A percentile compares a stretch with the other conserved stretches of the same genome.
These are phyloP conservation scores for Suillus paluster DNA, from an alignment of 768 basidiomycete genomes.

Conservation along the genomic window DNA sequence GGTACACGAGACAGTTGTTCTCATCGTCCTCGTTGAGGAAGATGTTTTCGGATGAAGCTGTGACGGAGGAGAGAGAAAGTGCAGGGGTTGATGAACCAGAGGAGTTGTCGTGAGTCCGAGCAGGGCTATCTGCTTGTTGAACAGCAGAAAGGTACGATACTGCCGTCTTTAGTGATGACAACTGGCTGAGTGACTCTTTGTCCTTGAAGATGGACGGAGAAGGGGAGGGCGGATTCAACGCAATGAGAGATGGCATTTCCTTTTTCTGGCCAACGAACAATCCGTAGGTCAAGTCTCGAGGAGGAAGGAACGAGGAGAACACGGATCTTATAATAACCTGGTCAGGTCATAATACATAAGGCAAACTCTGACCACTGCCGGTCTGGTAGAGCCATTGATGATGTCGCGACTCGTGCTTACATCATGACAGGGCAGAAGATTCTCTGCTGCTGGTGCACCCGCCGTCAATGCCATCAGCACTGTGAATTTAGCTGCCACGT, in stretches of 20 bases:
- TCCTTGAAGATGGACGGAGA: slow-evolving; percentile 64
- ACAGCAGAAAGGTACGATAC: slow-evolving; percentile 64
- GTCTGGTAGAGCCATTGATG: too few species aligned
- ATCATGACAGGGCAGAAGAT: too few species aligned
- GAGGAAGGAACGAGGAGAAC: slow-evolving; percentile 9
- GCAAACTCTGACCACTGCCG: too few species aligned
- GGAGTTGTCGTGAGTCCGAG: slow-evolving; percentile 51
- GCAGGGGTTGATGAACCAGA: slow-evolving; percentile 67
- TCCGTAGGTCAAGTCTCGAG: slow-evolving; percentile 12
- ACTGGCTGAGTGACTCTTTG: slow-evolving; percentile 47
- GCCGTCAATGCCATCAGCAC: too few species aligned
- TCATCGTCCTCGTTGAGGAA: slow-evolving; percentile 59
- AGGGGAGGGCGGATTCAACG: slow-evolving; percentile 54
- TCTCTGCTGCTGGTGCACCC: too few species aligned
- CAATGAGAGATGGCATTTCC: slow-evolving; percentile 64
- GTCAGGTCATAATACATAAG: not conserved
- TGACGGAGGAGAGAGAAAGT: slow-evolving; percentile 73
- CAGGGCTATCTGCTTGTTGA: slow-evolving; percentile 70
- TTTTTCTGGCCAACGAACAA: slow-evolving; percentile 12
- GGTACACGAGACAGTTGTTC: slow-evolving; percentile 63
- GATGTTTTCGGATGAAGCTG: slow-evolving; percentile 70
- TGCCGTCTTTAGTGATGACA: slow-evolving; percentile 51
- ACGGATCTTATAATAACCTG: not conserved
- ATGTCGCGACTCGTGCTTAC: too few species aligned
- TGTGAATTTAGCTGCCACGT: too few species aligned